Conservation (phyloP, 257 asterid genomes). For the Penstemon davidsonii region DNA sequence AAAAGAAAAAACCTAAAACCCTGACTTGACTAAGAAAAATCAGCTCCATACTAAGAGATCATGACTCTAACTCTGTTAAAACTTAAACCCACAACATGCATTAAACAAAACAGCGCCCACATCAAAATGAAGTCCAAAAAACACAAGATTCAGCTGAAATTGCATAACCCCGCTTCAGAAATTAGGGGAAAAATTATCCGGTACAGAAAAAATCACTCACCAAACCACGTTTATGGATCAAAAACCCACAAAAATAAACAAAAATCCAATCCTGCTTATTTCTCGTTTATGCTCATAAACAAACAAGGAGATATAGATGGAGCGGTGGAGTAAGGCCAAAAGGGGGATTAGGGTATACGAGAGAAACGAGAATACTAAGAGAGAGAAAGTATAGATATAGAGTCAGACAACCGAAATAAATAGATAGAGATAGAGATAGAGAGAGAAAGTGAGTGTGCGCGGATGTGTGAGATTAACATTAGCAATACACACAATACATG, state of each 20-base stretch:
- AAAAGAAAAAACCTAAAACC: conserved; percentile 9
- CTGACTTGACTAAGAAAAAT: not conserved
- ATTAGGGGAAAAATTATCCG: conserved; percentile 15
- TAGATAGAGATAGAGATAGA: conserved; percentile 32
- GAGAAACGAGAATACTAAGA: conserved; percentile 42
- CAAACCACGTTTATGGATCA: conserved; percentile 41
- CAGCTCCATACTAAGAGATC: conserved; percentile 19
- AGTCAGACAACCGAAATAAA: conserved; percentile 34
- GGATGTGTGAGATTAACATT: conserved; percentile 20
- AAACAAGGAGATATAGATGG: conserved; percentile 7
- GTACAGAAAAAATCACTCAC: conserved; percentile 37
- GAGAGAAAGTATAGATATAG: conserved; percentile 36
- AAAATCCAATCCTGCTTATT: conserved; percentile 29
- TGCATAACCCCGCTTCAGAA: conserved; percentile 29
- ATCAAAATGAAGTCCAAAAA: conserved; percentile 27
- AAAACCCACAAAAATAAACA: conserved; percentile 25
- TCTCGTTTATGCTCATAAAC: not conserved
- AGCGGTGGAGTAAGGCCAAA: conserved; percentile 27
- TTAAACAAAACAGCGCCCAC: conserved; percentile 39
- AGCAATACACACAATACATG: not conserved
- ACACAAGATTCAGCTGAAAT: conserved; percentile 51
- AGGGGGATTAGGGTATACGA: conserved; percentile 40
- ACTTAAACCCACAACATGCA: conserved; percentile 29
- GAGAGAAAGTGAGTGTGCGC: conserved; percentile 32
- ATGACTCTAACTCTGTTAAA: conserved; percentile 25